Evolutionary conservation across 768 basidiomycete species (phyloP).

Genomic region (Leccinellum luteum): DNA sequence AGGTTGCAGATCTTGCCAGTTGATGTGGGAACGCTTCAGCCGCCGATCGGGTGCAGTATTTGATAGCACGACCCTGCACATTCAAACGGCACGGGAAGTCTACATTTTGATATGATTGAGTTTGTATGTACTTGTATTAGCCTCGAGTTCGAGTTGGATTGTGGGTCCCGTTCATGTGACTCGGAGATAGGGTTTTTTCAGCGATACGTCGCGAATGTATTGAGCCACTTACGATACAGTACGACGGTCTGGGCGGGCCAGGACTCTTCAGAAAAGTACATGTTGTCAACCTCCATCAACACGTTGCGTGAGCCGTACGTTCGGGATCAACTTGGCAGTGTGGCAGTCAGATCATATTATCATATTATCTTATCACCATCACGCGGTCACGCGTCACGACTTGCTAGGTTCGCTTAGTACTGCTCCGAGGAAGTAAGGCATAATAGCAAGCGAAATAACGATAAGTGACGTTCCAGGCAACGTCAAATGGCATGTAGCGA

Average conservation of each 20-base stretch:
- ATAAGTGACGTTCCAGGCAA: not conserved
- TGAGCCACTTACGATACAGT: not conserved
- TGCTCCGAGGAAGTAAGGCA: not conserved
- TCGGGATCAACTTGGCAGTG: too few relatives aligned
- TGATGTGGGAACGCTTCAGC: constrained; percentile 27
- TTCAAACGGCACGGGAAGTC: too few relatives aligned
- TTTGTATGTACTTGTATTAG: not conserved
- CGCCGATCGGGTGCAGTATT: not conserved
- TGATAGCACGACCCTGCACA: not conserved
- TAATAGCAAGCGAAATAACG: not conserved
- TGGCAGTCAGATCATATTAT: too few relatives aligned
- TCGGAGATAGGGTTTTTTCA: not conserved
- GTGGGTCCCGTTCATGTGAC: not conserved
- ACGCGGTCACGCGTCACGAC: too few relatives aligned
- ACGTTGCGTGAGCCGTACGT: constrained; percentile 3
- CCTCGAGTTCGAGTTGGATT: not conserved
- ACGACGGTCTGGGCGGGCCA: not conserved
- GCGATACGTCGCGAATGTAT: too few relatives aligned
- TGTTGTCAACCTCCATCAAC: constrained; percentile 2
- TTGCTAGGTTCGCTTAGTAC: not conserved
- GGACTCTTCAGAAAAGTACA: not conserved
- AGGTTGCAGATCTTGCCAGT: constrained; percentile 50
- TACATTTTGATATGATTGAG: not conserved
- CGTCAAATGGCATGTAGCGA: not conserved
- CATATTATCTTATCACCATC: not conserved